These are phyloP conservation scores for Fusarium burgessii DNA, from an alignment of 2,329 filamentous ascomycete species.

Conservation along the genomic window DNA sequence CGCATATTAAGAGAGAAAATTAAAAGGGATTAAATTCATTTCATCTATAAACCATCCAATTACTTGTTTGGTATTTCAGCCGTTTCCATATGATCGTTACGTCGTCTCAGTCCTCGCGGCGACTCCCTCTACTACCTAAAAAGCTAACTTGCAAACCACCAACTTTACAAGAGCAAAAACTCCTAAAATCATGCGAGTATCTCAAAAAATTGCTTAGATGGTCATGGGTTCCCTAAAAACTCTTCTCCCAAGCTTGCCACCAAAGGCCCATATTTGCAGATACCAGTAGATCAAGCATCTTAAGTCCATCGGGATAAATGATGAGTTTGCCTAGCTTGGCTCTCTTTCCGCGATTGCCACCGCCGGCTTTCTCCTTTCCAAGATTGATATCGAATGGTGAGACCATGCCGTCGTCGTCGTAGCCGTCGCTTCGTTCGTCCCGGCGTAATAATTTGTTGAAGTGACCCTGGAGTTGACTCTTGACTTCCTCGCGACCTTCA, in stretches of 20 bases:
- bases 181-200: slow-evolving; percentile 14
- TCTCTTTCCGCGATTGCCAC: slow-evolving; percentile 84
- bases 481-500: slow-evolving; percentile 49
- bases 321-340: slow-evolving; percentile 96
- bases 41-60: background rate
- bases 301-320: slow-evolving; percentile 87
- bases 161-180: slow-evolving; percentile 23
- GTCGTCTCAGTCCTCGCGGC: slow-evolving; percentile 34
- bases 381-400: slow-evolving; percentile 76
- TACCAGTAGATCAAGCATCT: slow-evolving; percentile 94
- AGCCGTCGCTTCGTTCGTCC: slow-evolving; percentile 49
- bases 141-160: slow-evolving; percentile 13
- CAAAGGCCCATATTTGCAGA: slow-evolving; percentile 92
- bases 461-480: slow-evolving; percentile 55
- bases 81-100: slow-evolving; percentile 32
- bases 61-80: slow-evolving; percentile 17
- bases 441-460: slow-evolving; percentile 58
- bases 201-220: background rate
- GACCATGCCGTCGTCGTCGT: slow-evolving; percentile 54
- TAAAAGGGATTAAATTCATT: background rate
- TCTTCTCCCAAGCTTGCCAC: slow-evolving; percentile 87
- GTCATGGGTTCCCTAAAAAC: slow-evolving; percentile 48
- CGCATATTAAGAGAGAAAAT: background rate
- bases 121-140: slow-evolving; percentile 35
- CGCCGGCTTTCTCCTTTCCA: slow-evolving; percentile 85